Base-by-base conservation (phyloP, 805 yeast genomes). In the Yarrowia divulgata region DNA sequence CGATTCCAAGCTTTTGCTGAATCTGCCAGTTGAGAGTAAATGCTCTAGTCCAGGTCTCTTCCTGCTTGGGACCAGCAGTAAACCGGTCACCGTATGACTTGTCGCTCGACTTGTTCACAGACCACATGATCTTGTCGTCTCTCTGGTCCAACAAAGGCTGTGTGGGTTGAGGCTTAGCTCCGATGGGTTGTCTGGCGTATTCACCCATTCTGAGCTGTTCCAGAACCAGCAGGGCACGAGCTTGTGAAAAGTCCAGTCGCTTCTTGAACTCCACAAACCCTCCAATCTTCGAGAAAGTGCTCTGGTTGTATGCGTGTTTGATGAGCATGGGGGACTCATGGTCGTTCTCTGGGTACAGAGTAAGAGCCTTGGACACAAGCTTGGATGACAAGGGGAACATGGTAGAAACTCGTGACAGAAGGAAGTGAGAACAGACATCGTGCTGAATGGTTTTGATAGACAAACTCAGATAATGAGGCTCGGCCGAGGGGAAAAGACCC, bases 401-500 rank as follows among this genome's bases (percentile, higher is more conserved):
- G 0, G 86, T 75, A 0, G 87, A 80, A 34, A 82, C 72, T 62
- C 91, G 81, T 0, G 87, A 80, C 10, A 82, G 77, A 10, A 88
- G 73, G 71, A 84, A 82, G 71, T 86, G 85, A 13, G 88, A 84
- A 13, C 72, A 76, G 0, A 91, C 85, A 74, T 93, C 97, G 64
- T 83, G 81, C 77, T 94, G 98, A 9, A 93, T 78, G 79, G 88
- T 87, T 74, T 90, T 91, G 73, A 92, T 85, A 45, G 87, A 85
- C 66, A 93, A 77, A 0, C 81, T 74, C 16, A 82, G 77, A 76
- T 84, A 92, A 57, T 87, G 85, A n/a, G 77, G 75, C 42, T 77
- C 73, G 0, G 93, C 88, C 50, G 81, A 76, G 1, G 83, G 75
- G 40, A 81, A 81, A 10, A 87, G 80, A 62, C 92, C 92, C 9